phyloP scores from a whole-genome alignment of 208 protist species.

The Strigomonas galati region DNA sequence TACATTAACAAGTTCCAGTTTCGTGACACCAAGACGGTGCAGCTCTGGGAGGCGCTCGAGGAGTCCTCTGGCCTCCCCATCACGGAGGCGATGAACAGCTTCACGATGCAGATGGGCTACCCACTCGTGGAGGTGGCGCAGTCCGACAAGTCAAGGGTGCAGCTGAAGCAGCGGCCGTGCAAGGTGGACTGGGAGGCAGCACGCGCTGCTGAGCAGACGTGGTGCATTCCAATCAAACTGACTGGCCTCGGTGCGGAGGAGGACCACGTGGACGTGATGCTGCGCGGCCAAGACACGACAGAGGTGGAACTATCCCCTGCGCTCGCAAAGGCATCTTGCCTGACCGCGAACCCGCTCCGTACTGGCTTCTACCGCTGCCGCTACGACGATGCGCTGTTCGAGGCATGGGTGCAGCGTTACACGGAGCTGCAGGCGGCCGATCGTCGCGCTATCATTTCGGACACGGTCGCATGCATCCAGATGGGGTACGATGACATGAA shows the following conservation, averaged over 20 bases:
- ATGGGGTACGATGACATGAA: slow-evolving; percentile 73
- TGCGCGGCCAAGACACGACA: slow-evolving; percentile 40
- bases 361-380: slow-evolving; percentile 84
- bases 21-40: slow-evolving; percentile 89
- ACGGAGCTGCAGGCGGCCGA: slow-evolving; percentile 36
- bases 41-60: slow-evolving; percentile 94
- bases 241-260: slow-evolving; percentile 18
- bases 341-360: slow-evolving; percentile 73
- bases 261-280: slow-evolving; percentile 39
- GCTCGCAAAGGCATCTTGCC: slow-evolving; percentile 27
- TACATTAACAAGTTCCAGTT: slow-evolving; percentile 94
- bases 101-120: slow-evolving; percentile 93
- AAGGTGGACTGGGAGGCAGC: slow-evolving; percentile 36
- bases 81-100: slow-evolving; percentile 85
- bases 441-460: slow-evolving; percentile 60
- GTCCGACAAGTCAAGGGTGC: slow-evolving; percentile 21
- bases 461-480: slow-evolving; percentile 63
- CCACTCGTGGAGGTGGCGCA: slow-evolving; percentile 81
- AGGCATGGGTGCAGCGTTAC: slow-evolving; percentile 46
- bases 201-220: slow-evolving; percentile 22
- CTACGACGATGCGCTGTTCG: slow-evolving; percentile 71
- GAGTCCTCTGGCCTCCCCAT: slow-evolving; percentile 82
- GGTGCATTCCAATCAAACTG: slow-evolving; percentile 65
- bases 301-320: slow-evolving; percentile 40
- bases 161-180: slow-evolving; percentile 66